Conservation (phyloP, 805 yeast genomes). For the Yarrowia keelungensis region DNA sequence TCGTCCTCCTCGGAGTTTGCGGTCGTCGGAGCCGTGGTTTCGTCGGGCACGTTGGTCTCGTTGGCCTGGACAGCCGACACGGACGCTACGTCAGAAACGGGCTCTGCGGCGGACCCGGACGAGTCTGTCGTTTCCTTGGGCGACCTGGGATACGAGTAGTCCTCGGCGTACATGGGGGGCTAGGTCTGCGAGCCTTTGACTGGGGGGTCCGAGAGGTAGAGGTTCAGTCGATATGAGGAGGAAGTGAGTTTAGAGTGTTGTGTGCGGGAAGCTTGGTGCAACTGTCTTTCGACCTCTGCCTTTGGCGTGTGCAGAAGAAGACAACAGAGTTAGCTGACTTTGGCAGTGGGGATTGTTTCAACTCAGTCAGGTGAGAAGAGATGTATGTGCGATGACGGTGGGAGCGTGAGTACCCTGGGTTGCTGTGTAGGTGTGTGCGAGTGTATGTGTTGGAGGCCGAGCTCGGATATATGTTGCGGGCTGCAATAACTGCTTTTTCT, state of each 20-base stretch:
- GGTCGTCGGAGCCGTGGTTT: conserved; percentile 5
- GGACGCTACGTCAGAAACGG: background rate
- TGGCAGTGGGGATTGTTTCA: conserved; percentile 1
- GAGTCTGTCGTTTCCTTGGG: conserved; percentile 33
- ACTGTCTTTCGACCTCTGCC: conserved; percentile 26
- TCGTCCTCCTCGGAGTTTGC: conserved; percentile 29
- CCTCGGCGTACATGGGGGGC: conserved; percentile 30
- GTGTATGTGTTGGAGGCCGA: too few species aligned
- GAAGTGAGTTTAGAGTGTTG: conserved; percentile 28
- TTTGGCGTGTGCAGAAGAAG: conserved; percentile 24
- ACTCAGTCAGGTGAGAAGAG: background rate
- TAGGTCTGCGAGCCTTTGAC: conserved; percentile 12
- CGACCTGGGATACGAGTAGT: conserved; percentile 34
- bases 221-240: background rate
- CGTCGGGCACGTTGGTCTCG: background rate
- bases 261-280: conserved; percentile 13
- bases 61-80: conserved; percentile 7
- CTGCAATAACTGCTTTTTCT: too few species aligned
- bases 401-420: too few species aligned
- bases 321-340: conserved; percentile 28
- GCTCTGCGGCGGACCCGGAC: conserved; percentile 20
- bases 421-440: background rate
- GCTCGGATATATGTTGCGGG: too few species aligned
- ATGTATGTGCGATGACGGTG: too few species aligned
- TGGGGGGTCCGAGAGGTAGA: too few species aligned